Evolutionary conservation across 306 rosid species (phyloP), one percentile per base, ranked within the genome.

Genomic region (Biancaea sappan): DNA sequence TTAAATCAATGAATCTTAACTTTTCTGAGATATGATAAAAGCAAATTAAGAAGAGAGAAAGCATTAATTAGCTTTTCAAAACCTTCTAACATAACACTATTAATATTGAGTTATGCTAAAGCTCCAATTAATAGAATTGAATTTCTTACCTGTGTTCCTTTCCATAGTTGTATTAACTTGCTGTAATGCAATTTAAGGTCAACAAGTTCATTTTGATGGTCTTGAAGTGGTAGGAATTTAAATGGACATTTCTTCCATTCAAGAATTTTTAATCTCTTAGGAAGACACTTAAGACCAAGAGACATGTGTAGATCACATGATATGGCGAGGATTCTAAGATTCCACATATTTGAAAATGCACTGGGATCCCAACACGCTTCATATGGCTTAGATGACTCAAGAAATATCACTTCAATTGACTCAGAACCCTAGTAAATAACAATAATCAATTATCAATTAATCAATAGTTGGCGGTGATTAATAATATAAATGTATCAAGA

Each of bases 231-330:
- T 22, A 82, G 32, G 15, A 77, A 73, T 78, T 78, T 82, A 69
- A 82, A 74, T 31, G 83, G 83, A 74, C 47, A 82, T 25, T 73
- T 79, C 16, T 7, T 35, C 86, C 83, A 77, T 2, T 78, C 59
- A 60, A 82, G 77, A 53, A 78, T 68, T 54, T 63, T 78, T 7
- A 77, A 72, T 26, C 72, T 31, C 59, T 63, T 21, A 51, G 82
- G 69, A 12, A 82, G 78, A 47, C 57, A 67, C 2, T 60, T 60
- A 29, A 82, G 73, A 61, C 79, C 82, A 32, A 11, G 31, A 5
- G 79, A 76, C 69, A 82, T 82, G 11, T 73, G 29, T 31, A 68
- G 56, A 35, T 53, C 59, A 61, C 77, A 41, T 53, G 77, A 22
- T 46, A 28, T 71, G 26, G 76, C 71, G 34, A 81, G 81, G 4